Conservation (phyloP, 192 early-diverging fungal genomes). For the Coemansia sp. region DNA sequence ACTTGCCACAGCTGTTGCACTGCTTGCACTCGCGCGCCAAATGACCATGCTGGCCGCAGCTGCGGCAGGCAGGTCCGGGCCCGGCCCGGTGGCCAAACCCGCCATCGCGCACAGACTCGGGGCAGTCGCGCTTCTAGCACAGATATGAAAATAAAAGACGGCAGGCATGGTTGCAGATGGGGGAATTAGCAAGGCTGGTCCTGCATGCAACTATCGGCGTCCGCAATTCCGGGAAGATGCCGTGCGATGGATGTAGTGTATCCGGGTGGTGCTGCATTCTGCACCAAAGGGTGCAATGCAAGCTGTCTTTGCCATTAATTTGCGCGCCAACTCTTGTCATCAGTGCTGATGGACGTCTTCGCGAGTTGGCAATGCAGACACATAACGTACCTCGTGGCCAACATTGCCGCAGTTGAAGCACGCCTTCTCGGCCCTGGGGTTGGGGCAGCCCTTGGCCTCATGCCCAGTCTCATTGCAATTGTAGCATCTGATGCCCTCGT, state of each 20-base stretch:
- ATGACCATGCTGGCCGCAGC: constrained; percentile 12
- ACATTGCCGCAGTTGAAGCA: constrained; percentile 50
- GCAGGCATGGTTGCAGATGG: background rate
- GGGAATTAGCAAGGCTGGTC: background rate
- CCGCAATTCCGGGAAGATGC: no score
- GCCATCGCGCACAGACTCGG: constrained; percentile 8
- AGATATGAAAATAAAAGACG: background rate
- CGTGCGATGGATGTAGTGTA: no score
- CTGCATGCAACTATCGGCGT: no score
- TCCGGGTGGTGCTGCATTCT: background rate
- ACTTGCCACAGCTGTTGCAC: constrained; percentile 53
- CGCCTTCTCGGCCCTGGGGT: constrained; percentile 22
- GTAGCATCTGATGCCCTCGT: constrained; percentile 48
- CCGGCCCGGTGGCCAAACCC: background rate
- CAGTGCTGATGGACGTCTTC: background rate
- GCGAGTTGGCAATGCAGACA: background rate
- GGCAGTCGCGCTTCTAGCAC: constrained; percentile 47
- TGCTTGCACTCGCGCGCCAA: constrained; percentile 14
- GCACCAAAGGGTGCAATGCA: background rate
- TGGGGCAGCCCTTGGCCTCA: constrained; percentile 40
- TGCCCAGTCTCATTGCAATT: constrained; percentile 54
- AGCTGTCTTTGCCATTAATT: background rate
- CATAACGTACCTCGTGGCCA: constrained; percentile 47
- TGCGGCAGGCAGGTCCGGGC: constrained; percentile 4
- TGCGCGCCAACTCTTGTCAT: background rate